Percentiles rank a stretch among this genome's conserved stretches.
Evolutionary conservation across 2,329 filamentous ascomycete genomes (phyloP).

Genomic region (Colletotrichum sp.): DNA sequence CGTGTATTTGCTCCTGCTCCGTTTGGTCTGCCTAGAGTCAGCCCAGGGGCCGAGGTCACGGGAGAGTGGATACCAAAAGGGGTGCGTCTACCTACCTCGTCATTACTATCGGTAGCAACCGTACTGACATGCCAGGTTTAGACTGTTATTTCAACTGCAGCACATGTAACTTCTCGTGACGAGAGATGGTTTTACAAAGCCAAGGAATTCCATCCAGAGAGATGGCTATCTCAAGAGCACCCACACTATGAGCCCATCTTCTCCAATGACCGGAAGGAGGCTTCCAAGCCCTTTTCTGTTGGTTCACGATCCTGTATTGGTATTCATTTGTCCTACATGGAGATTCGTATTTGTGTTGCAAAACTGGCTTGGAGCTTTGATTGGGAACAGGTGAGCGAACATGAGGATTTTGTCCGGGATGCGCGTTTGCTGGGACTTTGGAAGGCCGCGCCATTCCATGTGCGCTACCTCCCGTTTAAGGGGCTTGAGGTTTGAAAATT

Average conservation of each 20-base stretch:
- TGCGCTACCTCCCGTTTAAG: not conserved
- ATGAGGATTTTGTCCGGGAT: not conserved
- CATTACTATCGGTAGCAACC: not conserved
- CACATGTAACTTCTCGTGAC: slow-evolving; percentile 1
- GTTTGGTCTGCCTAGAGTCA: not conserved
- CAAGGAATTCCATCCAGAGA: slow-evolving; percentile 7
- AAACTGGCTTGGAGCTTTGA: not conserved
- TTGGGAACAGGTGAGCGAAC: not conserved
- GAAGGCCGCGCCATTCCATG: slow-evolving; percentile 5
- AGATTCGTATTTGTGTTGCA: not conserved
- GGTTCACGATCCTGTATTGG: not conserved
- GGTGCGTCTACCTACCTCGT: not conserved
- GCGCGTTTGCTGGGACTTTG: not conserved
- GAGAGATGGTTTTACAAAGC: not conserved
- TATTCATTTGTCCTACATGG: not conserved
- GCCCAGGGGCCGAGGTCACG: not conserved
- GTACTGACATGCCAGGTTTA: not conserved
- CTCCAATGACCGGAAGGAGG: not conserved
- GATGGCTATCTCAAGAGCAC: not conserved
- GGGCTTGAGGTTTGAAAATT: not conserved
- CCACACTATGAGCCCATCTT: not conserved
- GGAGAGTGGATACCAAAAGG: slow-evolving; percentile 4
- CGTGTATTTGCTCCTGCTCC: not conserved
- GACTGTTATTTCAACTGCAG: not conserved
- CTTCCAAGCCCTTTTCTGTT: slow-evolving; percentile 1